Evolutionary conservation across 2,329 filamentous ascomycete species (phyloP), one percentile per base, ranked within the genome.

Genomic region (Diaporthe sp.): DNA sequence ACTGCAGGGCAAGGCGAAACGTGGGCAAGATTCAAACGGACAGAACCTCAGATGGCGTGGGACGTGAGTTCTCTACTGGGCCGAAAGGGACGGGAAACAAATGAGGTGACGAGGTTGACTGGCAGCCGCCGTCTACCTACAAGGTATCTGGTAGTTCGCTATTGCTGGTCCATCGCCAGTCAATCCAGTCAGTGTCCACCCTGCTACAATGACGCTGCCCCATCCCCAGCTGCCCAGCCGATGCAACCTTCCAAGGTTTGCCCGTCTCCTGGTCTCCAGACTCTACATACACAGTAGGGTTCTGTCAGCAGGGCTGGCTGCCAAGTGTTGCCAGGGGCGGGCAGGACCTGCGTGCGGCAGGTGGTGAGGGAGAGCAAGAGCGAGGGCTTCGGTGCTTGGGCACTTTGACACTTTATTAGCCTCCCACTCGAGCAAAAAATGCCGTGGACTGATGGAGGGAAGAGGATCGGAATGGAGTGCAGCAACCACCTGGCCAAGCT

Each of bases 71-170:
- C 4, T 25, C 13, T n/a, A 49, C 42, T 51, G 63, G 63, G 28
- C 44, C 44, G 25, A 51, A 67, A 51, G 31, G 20, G 28, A 25
- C 44, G 63, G n/a, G 47, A 37, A 53, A 68, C 63, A 68, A 39
- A 39, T 68, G 63, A 51, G 63, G 28, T 68, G 63, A 68, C 22
- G 47, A 68, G 63, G 63, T 68, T 17, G 63, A 68, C 63, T 68
- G 63, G 44, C 49, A 37, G 47, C 65, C 49, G 65, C 15, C n/a
- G 44, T 68, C 63, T 25, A 51, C 25, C 13, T 13, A 31, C 13
- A 20, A 15, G n/a, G 51, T 55, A 28, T 39, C 37, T 39, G 2
- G 13, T 31, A 20, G 12, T 20, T 25, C 28, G 31, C 42, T 65
- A 22, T 15, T 39, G 47, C 42, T 67, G 44, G 47, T 28, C 31